These are phyloP conservation scores for Cryphonectria radicalis DNA, from an alignment of 2,329 filamentous ascomycete genomes.

Conservation along the genomic window DNA sequence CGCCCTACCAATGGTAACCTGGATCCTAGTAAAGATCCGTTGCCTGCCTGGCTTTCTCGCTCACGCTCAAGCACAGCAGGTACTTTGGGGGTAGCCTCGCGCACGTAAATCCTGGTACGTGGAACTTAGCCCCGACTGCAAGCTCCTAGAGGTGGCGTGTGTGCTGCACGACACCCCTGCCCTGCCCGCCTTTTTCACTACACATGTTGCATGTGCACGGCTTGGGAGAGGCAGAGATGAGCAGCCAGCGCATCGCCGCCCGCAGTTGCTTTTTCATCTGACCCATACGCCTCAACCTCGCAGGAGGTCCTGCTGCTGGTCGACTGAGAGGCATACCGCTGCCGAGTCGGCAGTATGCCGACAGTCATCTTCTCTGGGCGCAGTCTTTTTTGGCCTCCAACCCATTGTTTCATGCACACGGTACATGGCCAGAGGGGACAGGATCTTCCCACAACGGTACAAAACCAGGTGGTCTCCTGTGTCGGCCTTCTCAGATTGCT, in stretches of 20 bases:
- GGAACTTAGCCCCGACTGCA: slow-evolving; percentile 19
- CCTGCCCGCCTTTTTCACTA: neutral
- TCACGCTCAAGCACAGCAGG: slow-evolving; percentile 15
- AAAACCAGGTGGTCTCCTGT: neutral
- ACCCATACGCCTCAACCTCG: neutral
- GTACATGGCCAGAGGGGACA: neutral
- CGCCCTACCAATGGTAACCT: neutral
- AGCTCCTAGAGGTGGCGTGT: slow-evolving; percentile 9
- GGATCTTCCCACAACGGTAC: neutral
- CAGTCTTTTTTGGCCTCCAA: neutral
- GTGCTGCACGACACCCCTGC: slow-evolving; percentile 24
- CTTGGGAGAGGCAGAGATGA: slow-evolving; percentile 4
- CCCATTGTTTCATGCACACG: neutral
- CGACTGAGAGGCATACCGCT: neutral
- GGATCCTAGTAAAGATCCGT: slow-evolving; percentile 10
- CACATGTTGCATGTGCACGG: neutral
- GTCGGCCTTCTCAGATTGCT: neutral
- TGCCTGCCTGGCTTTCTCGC: slow-evolving; percentile 18
- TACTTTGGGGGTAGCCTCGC: slow-evolving; percentile 1
- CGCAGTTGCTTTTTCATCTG: neutral
- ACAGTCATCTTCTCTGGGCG: neutral
- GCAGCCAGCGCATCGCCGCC: neutral
- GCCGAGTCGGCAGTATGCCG: neutral
- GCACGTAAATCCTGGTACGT: slow-evolving; percentile 24
- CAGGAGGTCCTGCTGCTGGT: neutral